Percentiles rank a stretch among this genome's conserved stretches.
Conservation (phyloP, 495 filamentous ascomycete species). For the Penicillium pancosmium region DNA sequence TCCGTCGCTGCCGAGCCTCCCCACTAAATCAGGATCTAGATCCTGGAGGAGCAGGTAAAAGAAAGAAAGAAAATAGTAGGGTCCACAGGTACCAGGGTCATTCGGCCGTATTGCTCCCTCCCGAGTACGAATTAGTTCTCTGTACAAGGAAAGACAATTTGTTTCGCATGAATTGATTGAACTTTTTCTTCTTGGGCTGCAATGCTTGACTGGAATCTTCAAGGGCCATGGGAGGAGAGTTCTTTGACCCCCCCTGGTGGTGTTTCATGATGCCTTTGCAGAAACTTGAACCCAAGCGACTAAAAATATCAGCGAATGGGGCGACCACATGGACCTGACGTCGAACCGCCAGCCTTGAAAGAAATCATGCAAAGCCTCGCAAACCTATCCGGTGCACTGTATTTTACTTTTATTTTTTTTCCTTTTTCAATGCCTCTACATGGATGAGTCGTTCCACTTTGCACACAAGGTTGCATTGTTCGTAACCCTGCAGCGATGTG, state of each 20-base stretch:
- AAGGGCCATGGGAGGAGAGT: background rate
- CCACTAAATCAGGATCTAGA: background rate
- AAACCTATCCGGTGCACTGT: background rate
- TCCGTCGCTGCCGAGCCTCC: background rate
- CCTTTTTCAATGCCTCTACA: background rate
- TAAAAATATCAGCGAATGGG: slow-evolving; percentile 22
- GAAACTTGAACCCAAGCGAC: background rate
- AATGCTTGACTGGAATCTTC: background rate
- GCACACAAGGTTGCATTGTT: background rate
- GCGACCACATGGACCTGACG: background rate
- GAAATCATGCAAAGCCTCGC: background rate
- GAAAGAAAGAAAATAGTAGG: background rate
- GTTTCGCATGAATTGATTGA: background rate
- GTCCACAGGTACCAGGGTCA: background rate
- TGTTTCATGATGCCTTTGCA: slow-evolving; percentile 18
- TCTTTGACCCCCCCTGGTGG: slow-evolving; percentile 2
- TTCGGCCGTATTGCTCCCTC: background rate
- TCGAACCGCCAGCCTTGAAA: slow-evolving; percentile 1
- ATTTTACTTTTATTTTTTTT: background rate
- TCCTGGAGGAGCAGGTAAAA: background rate
- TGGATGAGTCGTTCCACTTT: background rate
- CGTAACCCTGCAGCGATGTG: slow-evolving; percentile 1
- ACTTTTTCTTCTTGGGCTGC: background rate
- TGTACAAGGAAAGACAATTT: background rate
- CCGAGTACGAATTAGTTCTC: too few relatives aligned